A percentile compares a stretch with the other conserved stretches of the same genome.
phyloP scores from a whole-genome alignment of 495 filamentous ascomycete species.

The Aspergillus coremiiformis region DNA sequence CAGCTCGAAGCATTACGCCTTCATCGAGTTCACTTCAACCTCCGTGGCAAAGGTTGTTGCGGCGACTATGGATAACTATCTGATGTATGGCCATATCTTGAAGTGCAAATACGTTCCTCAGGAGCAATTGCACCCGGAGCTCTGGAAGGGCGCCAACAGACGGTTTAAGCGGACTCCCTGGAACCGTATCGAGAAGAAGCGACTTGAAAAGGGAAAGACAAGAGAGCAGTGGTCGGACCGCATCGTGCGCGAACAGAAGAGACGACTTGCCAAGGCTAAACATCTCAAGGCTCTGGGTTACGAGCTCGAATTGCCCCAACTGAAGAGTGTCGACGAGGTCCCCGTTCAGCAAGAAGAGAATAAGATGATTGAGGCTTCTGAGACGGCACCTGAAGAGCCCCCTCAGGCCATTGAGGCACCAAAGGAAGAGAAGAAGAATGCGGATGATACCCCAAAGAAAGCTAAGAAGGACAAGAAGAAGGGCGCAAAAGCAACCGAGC shows the following conservation, averaged over 20 bases:
- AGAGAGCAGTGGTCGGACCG: constrained; percentile 70
- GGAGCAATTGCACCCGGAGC: constrained; percentile 66
- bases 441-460: constrained; percentile 27
- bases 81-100: constrained; percentile 86
- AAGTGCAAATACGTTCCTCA: constrained; percentile 71
- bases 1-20: constrained; percentile 82
- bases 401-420: constrained; percentile 29
- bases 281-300: constrained; percentile 79
- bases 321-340: constrained; percentile 61
- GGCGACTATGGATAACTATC: constrained; percentile 95
- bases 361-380: constrained; percentile 23
- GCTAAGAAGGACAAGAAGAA: constrained; percentile 32
- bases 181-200: constrained; percentile 71
- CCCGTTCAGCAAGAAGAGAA: constrained; percentile 30
- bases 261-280: constrained; percentile 55
- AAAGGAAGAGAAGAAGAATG: constrained; percentile 33
- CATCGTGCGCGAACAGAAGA: constrained; percentile 61
- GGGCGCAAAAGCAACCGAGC: constrained; percentile 11
- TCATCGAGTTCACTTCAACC: constrained; percentile 75
- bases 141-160: constrained; percentile 83
- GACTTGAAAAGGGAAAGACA: constrained; percentile 59
- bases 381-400: constrained; percentile 24
- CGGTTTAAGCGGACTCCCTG: constrained; percentile 83
- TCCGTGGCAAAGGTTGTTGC: constrained; percentile 83
- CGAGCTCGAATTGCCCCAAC: constrained; percentile 64